Evolutionary conservation across 2,329 filamentous ascomycete species (phyloP).

Genomic region (Albophoma yamanashiensis): DNA sequence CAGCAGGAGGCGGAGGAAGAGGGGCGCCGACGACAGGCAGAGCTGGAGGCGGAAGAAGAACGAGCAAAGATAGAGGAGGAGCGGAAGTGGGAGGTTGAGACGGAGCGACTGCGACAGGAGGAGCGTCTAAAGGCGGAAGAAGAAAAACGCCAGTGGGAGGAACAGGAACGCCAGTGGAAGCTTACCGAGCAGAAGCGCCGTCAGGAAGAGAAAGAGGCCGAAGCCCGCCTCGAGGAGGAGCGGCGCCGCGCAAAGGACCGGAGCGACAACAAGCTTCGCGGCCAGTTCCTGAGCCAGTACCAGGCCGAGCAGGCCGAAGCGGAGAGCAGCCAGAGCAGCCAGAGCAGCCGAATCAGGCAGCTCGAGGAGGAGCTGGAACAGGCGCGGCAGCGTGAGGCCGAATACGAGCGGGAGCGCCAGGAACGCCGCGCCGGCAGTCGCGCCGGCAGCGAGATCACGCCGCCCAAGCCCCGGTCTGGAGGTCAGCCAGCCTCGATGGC

Average conservation of each 20-base stretch:
- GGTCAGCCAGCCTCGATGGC: conserved; percentile 6
- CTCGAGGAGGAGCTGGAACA: conserved; percentile 63
- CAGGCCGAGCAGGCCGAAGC: conserved; percentile 50
- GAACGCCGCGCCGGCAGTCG: conserved; percentile 28
- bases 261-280: conserved; percentile 60
- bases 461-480: conserved; percentile 11
- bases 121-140: conserved; percentile 52
- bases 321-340: conserved; percentile 30
- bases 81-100: conserved; percentile 55
- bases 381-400: conserved; percentile 50
- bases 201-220: conserved; percentile 62
- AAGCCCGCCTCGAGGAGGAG: conserved; percentile 56
- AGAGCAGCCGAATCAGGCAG: conserved; percentile 64
- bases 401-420: conserved; percentile 49
- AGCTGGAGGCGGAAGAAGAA: conserved; percentile 49
- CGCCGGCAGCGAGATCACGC: conserved; percentile 5
- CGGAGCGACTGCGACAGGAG: conserved; percentile 45
- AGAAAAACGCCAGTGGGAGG: conserved; percentile 65
- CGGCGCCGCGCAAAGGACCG: conserved; percentile 49
- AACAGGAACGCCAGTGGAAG: conserved; percentile 68
- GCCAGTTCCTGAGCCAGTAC: conserved; percentile 82
- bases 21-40: conserved; percentile 32
- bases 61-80: conserved; percentile 52
- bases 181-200: conserved; percentile 62
- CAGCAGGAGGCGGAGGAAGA: conserved; percentile 43